Evolutionary conservation across 495 filamentous ascomycete genomes (phyloP), one percentile per base, ranked within the genome.

Genomic region (Gamarada debralockiae): DNA sequence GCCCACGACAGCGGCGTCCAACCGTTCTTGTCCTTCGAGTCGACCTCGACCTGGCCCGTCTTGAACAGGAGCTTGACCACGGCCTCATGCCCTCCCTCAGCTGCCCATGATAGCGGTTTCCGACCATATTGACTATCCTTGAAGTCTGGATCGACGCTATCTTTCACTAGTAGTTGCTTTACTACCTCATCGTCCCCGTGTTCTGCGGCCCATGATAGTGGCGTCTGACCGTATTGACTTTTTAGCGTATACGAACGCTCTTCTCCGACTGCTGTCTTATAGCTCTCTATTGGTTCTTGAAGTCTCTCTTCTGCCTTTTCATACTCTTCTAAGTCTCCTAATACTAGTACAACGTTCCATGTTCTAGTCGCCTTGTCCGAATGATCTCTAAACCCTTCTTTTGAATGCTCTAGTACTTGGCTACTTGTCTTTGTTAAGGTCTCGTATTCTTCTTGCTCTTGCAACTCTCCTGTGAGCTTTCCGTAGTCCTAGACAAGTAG

Each of bases 401-500:
- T 31, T 48, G 25, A 55, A 48, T 48, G 29, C 20, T 42, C 52
- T 48, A 27, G 34, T 34, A 31, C 34, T 27, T 14, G 23, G 21
- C 5, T 31, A 55, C 48, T 25, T 55, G 41, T 55, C 22, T 41
- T n/a, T 36, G 27, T 15, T 13, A 33, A 48, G 21, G 31, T 18
- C 45, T 55, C 44, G 34, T 48, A 55, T n/a, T n/a, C n/a, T 48
- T 25, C 52, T 48, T 36, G 52, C 48, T 45, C 24, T 36, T 55
- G 52, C 31, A 29, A 41, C 36, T 42, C 17, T 17, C 10, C 52
- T 14, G 3, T 22, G 34, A 33, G 36, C 2, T 39, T 41, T 55
- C 48, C 44, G 43, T 22, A 55, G 52, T 58, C 22, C 59, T 60
- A 65, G 53, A 63, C 51, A 36, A 65, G 56, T 45, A 62, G 43